Base-by-base conservation (phyloP, 768 basidiomycete species). In the Boletus reticulatus region DNA sequence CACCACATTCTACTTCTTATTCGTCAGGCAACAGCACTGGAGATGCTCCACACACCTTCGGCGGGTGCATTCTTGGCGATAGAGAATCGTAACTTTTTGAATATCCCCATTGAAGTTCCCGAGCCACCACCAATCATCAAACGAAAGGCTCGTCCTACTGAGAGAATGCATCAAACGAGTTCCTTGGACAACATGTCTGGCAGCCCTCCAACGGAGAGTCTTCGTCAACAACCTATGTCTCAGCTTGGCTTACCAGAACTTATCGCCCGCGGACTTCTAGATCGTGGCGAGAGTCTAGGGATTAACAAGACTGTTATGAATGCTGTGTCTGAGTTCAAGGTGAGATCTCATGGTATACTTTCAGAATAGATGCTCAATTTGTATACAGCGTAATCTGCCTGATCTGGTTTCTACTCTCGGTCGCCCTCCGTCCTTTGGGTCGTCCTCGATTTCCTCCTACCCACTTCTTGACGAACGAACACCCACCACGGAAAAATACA, bases 231-330 rank as follows among this genome's bases (percentile, higher is more conserved):
- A 19, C 70, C 76, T 27, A 73, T 74, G 37, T 72, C 75, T 29
- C 73, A 77, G 38, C 74, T 85, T 67, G 83, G 81, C 34, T 71
- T 88, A 19, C 83, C 89, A 20, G 92, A 93, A 62, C 76, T 85
- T 63, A 76, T 92, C 58, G 80, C 91, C 1, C 79, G 86, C 48
- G 85, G 88, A 20, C 70, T 93, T 47, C 62, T 91, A 57, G 89
- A 93, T 67, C 78, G 84, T 19, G 84, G 89, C 27, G 90, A 92
- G 72, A 88, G 82, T 56, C 72, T 92, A 29, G 88, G 89, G n/a
- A 88, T 92, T 56, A 92, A 92, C 69, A 89, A 84, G 71, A 89
- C 88, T 0, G 73, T 92, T 19, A 83, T 88, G 82, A 89, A 80
- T 67, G 90, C 90, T 0, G 86, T 93, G 4, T 82, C 85, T 6